Conservation (phyloP, 2,329 filamentous ascomycete genomes). For the Rhytidhysteron rufulum region DNA sequence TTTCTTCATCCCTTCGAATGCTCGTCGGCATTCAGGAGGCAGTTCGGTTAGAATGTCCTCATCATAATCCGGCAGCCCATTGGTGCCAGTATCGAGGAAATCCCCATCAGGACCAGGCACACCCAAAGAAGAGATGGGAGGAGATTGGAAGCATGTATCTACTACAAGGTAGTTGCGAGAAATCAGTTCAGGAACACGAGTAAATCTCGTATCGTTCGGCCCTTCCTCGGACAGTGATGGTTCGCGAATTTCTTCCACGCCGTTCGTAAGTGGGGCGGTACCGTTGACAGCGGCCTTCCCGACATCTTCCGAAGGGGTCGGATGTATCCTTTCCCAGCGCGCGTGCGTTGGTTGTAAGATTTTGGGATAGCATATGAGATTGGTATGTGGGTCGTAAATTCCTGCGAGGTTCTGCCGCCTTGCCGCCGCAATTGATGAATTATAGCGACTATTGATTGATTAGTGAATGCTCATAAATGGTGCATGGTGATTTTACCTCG, state of each 20-base stretch:
- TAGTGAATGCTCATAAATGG: conserved; percentile 12
- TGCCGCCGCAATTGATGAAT: conserved; percentile 65
- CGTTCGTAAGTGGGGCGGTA: conserved; percentile 36
- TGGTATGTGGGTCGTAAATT: conserved; percentile 92
- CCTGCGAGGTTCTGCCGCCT: conserved; percentile 69
- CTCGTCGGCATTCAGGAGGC: conserved; percentile 65
- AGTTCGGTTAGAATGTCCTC: conserved; percentile 64
- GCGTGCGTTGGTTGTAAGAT: conserved; percentile 87
- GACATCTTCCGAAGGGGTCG: conserved; percentile 23
- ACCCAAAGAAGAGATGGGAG: conserved; percentile 55
- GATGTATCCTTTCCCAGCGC: conserved; percentile 69
- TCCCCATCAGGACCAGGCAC: conserved; percentile 57
- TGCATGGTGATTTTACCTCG: conserved; percentile 59
- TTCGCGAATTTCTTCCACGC: conserved; percentile 8
- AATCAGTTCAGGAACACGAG: conserved; percentile 53
- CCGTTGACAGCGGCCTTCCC: conserved; percentile 13
- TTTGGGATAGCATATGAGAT: conserved; percentile 80
- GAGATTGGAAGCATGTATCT: conserved; percentile 58
- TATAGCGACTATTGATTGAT: conserved; percentile 65
- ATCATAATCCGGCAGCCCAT: conserved; percentile 61
- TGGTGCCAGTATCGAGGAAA: conserved; percentile 45
- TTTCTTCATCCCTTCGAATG: conserved; percentile 64
- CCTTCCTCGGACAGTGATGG: conserved; percentile 10
- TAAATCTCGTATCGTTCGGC: conserved; percentile 42
- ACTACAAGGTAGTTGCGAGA: conserved; percentile 61